Evolutionary conservation across 371 early-diverging fungal species (phyloP).

Genomic region (Mucor indicus): DNA sequence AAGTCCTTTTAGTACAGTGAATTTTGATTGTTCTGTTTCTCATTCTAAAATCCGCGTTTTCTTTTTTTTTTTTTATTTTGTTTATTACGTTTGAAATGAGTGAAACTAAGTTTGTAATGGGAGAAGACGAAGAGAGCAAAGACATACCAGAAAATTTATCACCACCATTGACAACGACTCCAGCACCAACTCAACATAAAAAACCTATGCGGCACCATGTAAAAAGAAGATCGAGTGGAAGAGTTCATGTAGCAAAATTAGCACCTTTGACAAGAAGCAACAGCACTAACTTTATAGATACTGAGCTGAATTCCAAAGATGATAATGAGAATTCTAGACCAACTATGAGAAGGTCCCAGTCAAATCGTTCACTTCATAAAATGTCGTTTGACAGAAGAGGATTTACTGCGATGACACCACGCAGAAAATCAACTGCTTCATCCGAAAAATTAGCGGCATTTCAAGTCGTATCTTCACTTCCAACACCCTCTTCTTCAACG

Average conservation of each 20-base stretch:
- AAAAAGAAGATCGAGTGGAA: slow-evolving; percentile 43
- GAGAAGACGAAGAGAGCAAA: slow-evolving; percentile 14
- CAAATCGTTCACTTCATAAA: slow-evolving; percentile 28
- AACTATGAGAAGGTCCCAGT: slow-evolving; percentile 39
- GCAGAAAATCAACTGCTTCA: slow-evolving; percentile 16
- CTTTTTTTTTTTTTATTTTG: too few species aligned
- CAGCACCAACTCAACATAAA: slow-evolving; percentile 9
- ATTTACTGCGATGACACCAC: slow-evolving; percentile 8
- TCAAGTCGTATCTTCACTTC: too few species aligned
- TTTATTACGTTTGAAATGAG: too few species aligned
- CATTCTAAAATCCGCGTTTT: too few species aligned
- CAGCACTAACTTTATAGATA: background rate
- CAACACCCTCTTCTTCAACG: background rate
- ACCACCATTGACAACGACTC: background rate
- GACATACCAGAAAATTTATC: background rate
- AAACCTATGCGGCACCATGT: slow-evolving; percentile 44
- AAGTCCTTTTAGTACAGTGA: too few species aligned
- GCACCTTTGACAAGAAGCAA: slow-evolving; percentile 40
- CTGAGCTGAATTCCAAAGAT: background rate
- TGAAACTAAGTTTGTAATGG: slow-evolving; percentile 19
- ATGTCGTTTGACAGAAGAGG: slow-evolving; percentile 25
- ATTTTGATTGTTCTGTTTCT: too few species aligned
- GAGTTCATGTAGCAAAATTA: slow-evolving; percentile 49
- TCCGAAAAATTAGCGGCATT: slow-evolving; percentile 4
- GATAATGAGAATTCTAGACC: slow-evolving; percentile 12